These are phyloP conservation scores for Termitomyces eurrhizus DNA, from an alignment of 768 basidiomycete genomes.

Conservation along the genomic window DNA sequence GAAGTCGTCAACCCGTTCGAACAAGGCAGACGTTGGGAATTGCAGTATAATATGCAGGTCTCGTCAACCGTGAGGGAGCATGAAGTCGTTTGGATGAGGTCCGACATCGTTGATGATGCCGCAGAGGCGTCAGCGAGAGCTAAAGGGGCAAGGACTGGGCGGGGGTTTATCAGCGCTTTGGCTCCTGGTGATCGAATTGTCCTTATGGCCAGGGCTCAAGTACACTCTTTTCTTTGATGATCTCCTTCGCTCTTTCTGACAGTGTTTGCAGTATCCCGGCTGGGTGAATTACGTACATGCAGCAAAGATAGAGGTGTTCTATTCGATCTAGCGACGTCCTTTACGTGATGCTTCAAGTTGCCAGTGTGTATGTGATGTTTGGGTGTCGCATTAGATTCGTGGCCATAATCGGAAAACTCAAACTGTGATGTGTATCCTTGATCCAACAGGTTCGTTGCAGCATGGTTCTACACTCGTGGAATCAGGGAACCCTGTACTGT, in stretches of 20 bases:
- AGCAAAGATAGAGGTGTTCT: constrained; percentile 24
- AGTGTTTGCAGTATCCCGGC: constrained; percentile 21
- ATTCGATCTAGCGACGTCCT: constrained; percentile 13
- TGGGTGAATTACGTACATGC: constrained; percentile 23
- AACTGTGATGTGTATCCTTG: not conserved
- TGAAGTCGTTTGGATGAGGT: constrained; percentile 21
- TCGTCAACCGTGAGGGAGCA: constrained; percentile 15
- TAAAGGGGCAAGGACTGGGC: constrained; percentile 12
- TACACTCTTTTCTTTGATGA: constrained; percentile 6
- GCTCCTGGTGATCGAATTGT: constrained; percentile 20
- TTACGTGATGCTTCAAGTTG: not conserved
- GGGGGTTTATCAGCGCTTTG: constrained; percentile 19
- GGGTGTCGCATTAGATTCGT: not conserved
- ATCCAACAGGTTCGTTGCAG: not conserved
- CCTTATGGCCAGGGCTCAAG: constrained; percentile 26
- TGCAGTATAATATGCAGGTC: constrained; percentile 28
- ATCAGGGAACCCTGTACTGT: not conserved
- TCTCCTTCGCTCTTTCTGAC: not conserved
- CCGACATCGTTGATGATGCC: constrained; percentile 9
- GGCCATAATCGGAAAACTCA: not conserved
- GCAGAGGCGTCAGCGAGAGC: constrained; percentile 12
- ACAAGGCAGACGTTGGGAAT: constrained; percentile 16
- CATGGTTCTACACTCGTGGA: not conserved
- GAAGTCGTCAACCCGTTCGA: constrained; percentile 15
- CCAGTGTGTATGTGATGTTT: not conserved